Percentiles rank a stretch among this genome's conserved stretches.
Evolutionary conservation across 1,284 basidiomycete species (phyloP).

Genomic region (Malassezia obtusa): DNA sequence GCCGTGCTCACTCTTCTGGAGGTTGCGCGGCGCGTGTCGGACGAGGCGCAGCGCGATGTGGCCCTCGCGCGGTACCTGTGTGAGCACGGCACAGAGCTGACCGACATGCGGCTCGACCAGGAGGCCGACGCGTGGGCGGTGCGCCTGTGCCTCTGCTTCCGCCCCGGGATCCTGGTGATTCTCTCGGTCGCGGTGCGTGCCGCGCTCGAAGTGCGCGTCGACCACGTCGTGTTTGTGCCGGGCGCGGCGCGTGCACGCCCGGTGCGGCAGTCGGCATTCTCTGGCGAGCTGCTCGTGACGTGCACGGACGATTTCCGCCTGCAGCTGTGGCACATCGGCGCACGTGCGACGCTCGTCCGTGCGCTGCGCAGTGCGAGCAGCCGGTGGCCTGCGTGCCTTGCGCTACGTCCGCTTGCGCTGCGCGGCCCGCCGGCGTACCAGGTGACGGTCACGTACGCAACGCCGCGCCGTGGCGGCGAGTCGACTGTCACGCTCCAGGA

Average conservation of each 20-base stretch:
- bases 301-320: constrained; percentile 33
- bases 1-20: not conserved
- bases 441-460: constrained; percentile 37
- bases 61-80: not conserved
- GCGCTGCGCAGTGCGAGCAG: constrained; percentile 20
- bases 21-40: not conserved
- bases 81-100: not conserved
- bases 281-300: constrained; percentile 36
- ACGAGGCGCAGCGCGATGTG: not conserved
- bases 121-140: not conserved
- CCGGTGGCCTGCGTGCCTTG: constrained; percentile 24
- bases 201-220: constrained; percentile 11
- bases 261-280: constrained; percentile 23
- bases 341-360: constrained; percentile 3
- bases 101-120: constrained; percentile 8
- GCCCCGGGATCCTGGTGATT: constrained; percentile 35
- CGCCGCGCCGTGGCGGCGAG: constrained; percentile 30
- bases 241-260: not conserved
- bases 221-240: not conserved
- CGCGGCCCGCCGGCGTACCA: constrained; percentile 18
- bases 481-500: constrained; percentile 44
- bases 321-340: constrained; percentile 21
- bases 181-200: constrained; percentile 22
- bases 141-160: constrained; percentile 32
- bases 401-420: constrained; percentile 23